Evolutionary conservation across 139 green algal genomes (phyloP).

Genomic region (Chlamydomonas sp.): DNA sequence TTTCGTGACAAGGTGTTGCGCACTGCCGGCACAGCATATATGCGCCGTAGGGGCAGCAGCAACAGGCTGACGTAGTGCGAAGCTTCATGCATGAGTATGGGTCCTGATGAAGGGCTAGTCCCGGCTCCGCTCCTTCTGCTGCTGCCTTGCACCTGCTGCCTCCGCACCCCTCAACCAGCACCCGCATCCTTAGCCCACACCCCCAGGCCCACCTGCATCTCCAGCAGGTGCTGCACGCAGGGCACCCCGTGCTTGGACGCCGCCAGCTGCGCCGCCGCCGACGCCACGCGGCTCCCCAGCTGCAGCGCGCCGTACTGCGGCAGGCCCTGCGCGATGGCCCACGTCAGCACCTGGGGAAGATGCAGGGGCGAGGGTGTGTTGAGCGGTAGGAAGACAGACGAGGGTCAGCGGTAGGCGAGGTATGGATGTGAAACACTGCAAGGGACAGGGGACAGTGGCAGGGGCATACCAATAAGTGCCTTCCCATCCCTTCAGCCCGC

Average conservation of each 20-base stretch:
- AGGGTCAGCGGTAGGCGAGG: not conserved
- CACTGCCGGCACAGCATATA: too few species aligned
- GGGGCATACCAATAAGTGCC: too few species aligned
- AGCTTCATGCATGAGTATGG: not conserved
- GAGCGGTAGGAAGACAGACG: not conserved
- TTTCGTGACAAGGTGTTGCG: too few species aligned
- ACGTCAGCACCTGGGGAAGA: conserved; percentile 21
- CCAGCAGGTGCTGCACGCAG: conserved; percentile 25
- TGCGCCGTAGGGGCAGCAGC: too few species aligned
- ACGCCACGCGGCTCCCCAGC: conserved; percentile 25
- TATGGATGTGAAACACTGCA: not conserved
- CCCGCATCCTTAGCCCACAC: not conserved
- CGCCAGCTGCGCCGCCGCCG: conserved; percentile 8
- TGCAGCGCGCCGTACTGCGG: conserved; percentile 42
- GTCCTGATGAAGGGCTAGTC: too few species aligned
- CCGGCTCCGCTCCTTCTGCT: too few species aligned
- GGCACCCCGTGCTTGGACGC: conserved; percentile 10
- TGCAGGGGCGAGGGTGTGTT: not conserved
- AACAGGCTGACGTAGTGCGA: not conserved
- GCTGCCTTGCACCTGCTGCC: too few species aligned
- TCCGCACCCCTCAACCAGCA: not conserved
- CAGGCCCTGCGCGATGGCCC: conserved; percentile 32
- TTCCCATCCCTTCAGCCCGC: too few species aligned
- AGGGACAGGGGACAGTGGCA: not conserved
- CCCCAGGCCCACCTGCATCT: conserved; percentile 39